Base-by-base conservation (phyloP, 306 rosid species). In the Trichosanthes truncata region DNA sequence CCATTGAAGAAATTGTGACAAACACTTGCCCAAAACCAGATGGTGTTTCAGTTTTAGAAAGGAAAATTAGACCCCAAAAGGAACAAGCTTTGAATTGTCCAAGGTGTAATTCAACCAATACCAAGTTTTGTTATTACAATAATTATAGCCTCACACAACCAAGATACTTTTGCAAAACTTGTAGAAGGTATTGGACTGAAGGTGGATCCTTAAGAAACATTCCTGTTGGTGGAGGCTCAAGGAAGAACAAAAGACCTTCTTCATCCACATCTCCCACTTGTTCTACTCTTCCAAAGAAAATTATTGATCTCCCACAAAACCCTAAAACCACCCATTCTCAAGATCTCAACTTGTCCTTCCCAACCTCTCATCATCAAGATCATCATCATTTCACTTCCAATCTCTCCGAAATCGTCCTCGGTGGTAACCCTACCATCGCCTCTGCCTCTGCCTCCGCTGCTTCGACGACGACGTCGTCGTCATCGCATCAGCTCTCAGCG, bases 161-260 rank as follows among this genome's bases (percentile, higher is more conserved):
- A 20, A 83, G 98, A 23, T 90, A 91, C 81, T 91, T 91, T 76
- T 93, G 98, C 93, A 93, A 93, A 62, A 82, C 92, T 12, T 93
- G 98, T 78, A 88, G 90, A 84, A 88, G 98, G 91, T 93, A 93
- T 66, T 93, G 98, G 98, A 93, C 98, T 46, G 90, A 89, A 77
- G 97, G 97, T 62, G 98, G 98, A 9, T 86, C 93, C 36, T 87
- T 93, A 23, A 85, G 98, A 81, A 93, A 87, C 89, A 88, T 93
- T 57, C 98, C 98, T 33, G 98, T 93, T 0, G 98, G 98, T 0
- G 98, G 98, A 2, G 93, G 92, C 0, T 84, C 93, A 31, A 92
- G 96, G 74, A 91, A 90, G 83, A 91, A 90, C 95, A 93, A 91
- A 74, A 91, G 91, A 84, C 75, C 84, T 46, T 84, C 89, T 23